phyloP scores from a whole-genome alignment of 2,329 filamentous ascomycete species.

The Microcyclospora tardicrescens region DNA sequence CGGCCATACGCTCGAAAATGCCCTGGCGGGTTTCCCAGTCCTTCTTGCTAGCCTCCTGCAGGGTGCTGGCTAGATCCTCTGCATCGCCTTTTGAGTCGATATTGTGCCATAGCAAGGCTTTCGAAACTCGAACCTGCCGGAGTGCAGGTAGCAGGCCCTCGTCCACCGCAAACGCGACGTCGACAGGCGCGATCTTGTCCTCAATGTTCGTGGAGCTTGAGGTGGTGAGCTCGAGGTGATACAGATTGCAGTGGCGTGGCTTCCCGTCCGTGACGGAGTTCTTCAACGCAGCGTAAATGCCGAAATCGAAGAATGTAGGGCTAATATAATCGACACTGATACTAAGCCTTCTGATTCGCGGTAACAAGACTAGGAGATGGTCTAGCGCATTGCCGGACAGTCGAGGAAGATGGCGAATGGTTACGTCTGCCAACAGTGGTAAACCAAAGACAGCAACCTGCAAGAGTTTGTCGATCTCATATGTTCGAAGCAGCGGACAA shows the following conservation, averaged over 20 bases:
- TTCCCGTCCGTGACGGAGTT: background rate
- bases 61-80: constrained; percentile 26
- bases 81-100: constrained; percentile 22
- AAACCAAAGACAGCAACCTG: constrained; percentile 17
- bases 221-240: constrained; percentile 27
- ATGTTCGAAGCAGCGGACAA: constrained; percentile 27
- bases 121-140: constrained; percentile 25
- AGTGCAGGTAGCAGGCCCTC: constrained; percentile 28
- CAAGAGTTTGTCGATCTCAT: constrained; percentile 26
- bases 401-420: constrained; percentile 28
- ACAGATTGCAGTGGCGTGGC: constrained; percentile 14
- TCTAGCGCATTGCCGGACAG: constrained; percentile 29
- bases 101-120: constrained; percentile 27
- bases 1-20: background rate
- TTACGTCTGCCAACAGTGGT: constrained; percentile 23
- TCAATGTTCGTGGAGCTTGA: constrained; percentile 24
- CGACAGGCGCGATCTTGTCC: constrained; percentile 28
- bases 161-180: constrained; percentile 29
- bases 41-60: constrained; percentile 26
- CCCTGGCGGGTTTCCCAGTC: constrained; percentile 19
- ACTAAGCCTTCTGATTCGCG: constrained; percentile 27
- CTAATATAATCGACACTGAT: constrained; percentile 36
- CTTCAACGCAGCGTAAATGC: background rate
- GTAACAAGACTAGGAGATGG: constrained; percentile 27
- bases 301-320: constrained; percentile 25